Percentiles rank a stretch among this genome's conserved stretches.
Conservation (phyloP, 106 monocot species). For the Platanthera zijinensis region DNA sequence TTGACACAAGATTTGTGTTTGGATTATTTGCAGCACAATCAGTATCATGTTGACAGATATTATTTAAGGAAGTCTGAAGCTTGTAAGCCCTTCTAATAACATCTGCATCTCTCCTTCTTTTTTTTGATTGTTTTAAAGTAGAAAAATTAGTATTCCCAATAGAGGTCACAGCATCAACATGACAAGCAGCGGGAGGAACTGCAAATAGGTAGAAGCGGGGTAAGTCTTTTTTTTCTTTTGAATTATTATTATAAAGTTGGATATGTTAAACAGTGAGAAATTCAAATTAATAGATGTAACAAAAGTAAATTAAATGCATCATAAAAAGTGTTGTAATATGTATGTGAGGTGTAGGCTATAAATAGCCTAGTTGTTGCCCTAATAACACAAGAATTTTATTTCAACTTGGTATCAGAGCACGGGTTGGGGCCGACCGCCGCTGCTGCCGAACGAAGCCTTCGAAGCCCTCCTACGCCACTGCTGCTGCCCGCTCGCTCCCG, state of each 20-base stretch:
- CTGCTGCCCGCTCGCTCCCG: too few relatives aligned
- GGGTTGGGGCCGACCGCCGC: too few relatives aligned
- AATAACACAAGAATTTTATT: too few relatives aligned
- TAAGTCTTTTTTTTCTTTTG: neutral
- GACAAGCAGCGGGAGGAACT: constrained; percentile 3
- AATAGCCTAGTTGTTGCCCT: too few relatives aligned
- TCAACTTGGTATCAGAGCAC: too few relatives aligned
- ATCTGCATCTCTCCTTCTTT: constrained; percentile 36
- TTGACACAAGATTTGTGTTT: constrained; percentile 47
- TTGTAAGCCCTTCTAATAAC: constrained; percentile 28
- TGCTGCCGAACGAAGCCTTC: too few relatives aligned
- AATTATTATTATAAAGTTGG: neutral
- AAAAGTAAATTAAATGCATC: neutral
- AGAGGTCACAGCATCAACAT: neutral
- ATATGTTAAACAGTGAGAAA: neutral
- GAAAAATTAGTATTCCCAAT: neutral
- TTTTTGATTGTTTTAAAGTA: constrained; percentile 22
- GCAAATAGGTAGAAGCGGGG: neutral
- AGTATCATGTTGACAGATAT: constrained; percentile 17
- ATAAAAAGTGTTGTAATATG: too few relatives aligned
- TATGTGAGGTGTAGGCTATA: too few relatives aligned
- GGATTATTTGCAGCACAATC: constrained; percentile 16
- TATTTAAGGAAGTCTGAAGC: constrained; percentile 52
- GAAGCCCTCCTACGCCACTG: too few relatives aligned
- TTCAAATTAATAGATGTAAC: neutral